Percentiles rank a stretch among this genome's conserved stretches.
These are phyloP conservation scores for Fusarium sterilihyphosum DNA, from an alignment of 2,329 filamentous ascomycete genomes.

Conservation along the genomic window DNA sequence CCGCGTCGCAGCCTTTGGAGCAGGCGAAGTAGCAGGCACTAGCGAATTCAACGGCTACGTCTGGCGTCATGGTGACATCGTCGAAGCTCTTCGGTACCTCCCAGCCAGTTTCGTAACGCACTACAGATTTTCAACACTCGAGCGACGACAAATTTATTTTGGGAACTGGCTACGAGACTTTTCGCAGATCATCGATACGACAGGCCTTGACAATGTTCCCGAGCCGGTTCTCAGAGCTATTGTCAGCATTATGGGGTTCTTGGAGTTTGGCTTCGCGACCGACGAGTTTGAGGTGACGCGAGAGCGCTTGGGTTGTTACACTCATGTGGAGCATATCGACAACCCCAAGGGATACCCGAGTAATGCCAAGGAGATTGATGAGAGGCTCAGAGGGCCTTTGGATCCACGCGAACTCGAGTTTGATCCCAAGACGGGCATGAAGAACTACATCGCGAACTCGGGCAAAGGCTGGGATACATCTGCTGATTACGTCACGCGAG, in stretches of 20 bases:
- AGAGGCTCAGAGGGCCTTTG: slow-evolving; percentile 41
- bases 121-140: slow-evolving; percentile 51
- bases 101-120: slow-evolving; percentile 51
- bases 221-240: slow-evolving; percentile 45
- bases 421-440: slow-evolving; percentile 83
- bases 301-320: slow-evolving; percentile 79
- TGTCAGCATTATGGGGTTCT: slow-evolving; percentile 44
- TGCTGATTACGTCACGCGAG: slow-evolving; percentile 79
- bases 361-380: slow-evolving; percentile 79
- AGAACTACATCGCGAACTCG: slow-evolving; percentile 91
- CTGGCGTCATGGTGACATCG: slow-evolving; percentile 54
- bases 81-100: slow-evolving; percentile 50
- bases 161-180: slow-evolving; percentile 71
- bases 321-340: slow-evolving; percentile 75
- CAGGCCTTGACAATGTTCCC: slow-evolving; percentile 45
- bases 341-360: slow-evolving; percentile 82
- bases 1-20: slow-evolving; percentile 50
- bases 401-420: slow-evolving; percentile 71
- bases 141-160: slow-evolving; percentile 53
- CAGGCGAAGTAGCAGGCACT: slow-evolving; percentile 49
- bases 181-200: slow-evolving; percentile 78
- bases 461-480: slow-evolving; percentile 84
- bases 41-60: slow-evolving; percentile 54
- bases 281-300: slow-evolving; percentile 83
- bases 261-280: slow-evolving; percentile 71